Evolutionary conservation across 164 flowering plant genomes (phyloP).

Genomic region (Cinnamomum micranthum): DNA sequence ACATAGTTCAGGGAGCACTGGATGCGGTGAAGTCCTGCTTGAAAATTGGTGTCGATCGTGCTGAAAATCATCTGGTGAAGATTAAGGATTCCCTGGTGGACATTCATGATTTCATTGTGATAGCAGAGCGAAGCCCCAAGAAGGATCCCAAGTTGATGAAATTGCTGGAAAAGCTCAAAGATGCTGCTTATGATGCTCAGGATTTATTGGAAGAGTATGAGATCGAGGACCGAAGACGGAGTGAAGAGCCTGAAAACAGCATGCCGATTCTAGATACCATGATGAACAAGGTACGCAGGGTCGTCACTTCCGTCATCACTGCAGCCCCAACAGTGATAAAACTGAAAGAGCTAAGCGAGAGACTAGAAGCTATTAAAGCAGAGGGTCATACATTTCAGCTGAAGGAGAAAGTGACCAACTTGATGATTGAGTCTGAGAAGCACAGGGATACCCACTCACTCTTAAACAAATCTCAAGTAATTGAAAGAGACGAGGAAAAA

Average conservation of each 20-base stretch:
- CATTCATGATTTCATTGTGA: no score
- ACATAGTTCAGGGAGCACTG: no score
- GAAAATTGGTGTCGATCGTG: no score
- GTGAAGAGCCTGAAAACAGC: background rate
- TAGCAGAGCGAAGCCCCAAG: no score
- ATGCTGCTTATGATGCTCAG: slow-evolving; percentile 4
- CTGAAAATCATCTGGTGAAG: no score
- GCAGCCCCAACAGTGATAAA: background rate
- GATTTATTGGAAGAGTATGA: slow-evolving; percentile 3
- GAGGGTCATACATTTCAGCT: slow-evolving; percentile 1
- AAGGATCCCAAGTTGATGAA: background rate
- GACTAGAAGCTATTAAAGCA: background rate
- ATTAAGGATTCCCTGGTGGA: no score
- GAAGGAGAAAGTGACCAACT: background rate
- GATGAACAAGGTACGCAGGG: background rate
- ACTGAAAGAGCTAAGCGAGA: background rate
- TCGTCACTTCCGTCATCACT: background rate
- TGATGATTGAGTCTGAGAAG: background rate
- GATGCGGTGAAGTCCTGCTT: no score
- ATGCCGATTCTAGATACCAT: no score
- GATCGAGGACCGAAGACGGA: background rate
- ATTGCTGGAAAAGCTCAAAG: slow-evolving; percentile 4
- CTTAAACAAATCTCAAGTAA: background rate
- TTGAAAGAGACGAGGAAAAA: slow-evolving; percentile 3
- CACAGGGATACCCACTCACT: background rate